Evolutionary conservation across 2,329 filamentous ascomycete species (phyloP).

Genomic region (Aspergillus sp.): DNA sequence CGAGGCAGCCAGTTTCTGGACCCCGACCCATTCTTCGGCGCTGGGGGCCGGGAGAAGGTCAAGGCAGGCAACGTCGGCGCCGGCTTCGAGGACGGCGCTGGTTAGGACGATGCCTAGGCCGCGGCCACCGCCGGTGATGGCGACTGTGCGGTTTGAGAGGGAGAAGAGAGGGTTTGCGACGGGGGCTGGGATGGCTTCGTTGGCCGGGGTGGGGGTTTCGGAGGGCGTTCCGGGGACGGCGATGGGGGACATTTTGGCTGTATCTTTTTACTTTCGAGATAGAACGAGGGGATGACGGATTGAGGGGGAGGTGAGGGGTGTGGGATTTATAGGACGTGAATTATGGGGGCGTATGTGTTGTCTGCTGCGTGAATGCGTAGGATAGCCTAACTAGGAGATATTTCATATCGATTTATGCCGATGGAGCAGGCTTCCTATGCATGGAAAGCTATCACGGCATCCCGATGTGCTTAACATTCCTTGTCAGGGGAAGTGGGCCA

Average conservation of each 20-base stretch:
- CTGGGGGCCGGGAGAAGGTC: slow-evolving; percentile 42
- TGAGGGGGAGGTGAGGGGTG: neutral
- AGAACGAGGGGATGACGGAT: neutral
- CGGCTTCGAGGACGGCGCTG: slow-evolving; percentile 50
- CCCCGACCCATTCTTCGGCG: slow-evolving; percentile 41
- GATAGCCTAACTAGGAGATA: neutral
- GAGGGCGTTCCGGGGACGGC: slow-evolving; percentile 17
- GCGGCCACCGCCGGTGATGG: slow-evolving; percentile 53
- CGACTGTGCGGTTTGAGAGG: slow-evolving; percentile 40
- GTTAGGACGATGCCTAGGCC: slow-evolving; percentile 54
- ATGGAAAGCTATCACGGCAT: neutral
- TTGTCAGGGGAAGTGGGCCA: slow-evolving; percentile 1
- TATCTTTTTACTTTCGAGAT: neutral
- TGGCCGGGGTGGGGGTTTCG: slow-evolving; percentile 7
- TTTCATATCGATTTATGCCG: neutral
- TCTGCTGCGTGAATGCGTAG: neutral
- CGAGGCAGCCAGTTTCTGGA: slow-evolving; percentile 44
- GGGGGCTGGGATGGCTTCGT: slow-evolving; percentile 10
- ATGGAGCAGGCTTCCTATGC: neutral
- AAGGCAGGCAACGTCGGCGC: slow-evolving; percentile 51
- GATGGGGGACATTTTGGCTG: slow-evolving; percentile 10
- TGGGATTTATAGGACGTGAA: neutral
- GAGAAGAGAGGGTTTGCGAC: slow-evolving; percentile 41
- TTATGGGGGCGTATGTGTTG: neutral
- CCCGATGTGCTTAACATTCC: slow-evolving; percentile 7